phyloP scores from a whole-genome alignment of 2,329 filamentous ascomycete species.

The Neofusicoccum parvum region DNA sequence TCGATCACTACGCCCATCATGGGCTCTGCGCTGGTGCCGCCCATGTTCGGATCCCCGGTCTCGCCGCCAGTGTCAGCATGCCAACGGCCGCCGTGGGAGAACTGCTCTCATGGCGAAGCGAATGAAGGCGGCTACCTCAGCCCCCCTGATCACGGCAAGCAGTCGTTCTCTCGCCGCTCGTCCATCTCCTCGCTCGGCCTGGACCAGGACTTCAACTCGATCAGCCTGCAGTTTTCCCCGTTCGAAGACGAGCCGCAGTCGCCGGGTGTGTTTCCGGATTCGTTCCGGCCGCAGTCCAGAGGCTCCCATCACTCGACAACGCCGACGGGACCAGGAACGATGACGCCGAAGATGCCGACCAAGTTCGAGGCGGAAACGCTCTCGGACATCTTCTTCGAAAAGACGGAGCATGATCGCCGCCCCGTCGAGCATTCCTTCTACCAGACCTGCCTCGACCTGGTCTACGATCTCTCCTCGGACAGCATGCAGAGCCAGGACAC shows the following conservation, averaged over 20 bases:
- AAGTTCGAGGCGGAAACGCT: conserved; percentile 41
- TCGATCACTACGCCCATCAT: conserved; percentile 33
- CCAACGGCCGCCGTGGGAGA: conserved; percentile 38
- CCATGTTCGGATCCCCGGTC: conserved; percentile 27
- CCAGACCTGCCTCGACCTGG: background rate
- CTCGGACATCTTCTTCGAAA: conserved; percentile 36
- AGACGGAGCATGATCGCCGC: conserved; percentile 27
- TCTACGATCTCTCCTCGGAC: background rate
- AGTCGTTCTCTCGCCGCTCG: conserved; percentile 33
- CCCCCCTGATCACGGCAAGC: conserved; percentile 27
- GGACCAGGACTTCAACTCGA: conserved; percentile 33
- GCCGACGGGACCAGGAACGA: conserved; percentile 28
- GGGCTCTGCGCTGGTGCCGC: conserved; percentile 26
- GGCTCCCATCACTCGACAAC: conserved; percentile 35
- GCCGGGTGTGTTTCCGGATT: conserved; percentile 27
- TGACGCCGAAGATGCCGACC: conserved; percentile 33
- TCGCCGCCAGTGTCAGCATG: conserved; percentile 33
- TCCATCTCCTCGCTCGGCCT: conserved; percentile 36
- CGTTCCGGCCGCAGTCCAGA: conserved; percentile 31
- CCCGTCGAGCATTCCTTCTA: conserved; percentile 7
- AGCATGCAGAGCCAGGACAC: background rate
- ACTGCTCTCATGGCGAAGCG: conserved; percentile 32
- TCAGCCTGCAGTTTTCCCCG: conserved; percentile 31
- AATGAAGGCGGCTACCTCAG: conserved; percentile 26
- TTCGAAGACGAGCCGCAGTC: conserved; percentile 31